Conservation (phyloP, 805 yeast species). For the Saccharomyces jurei region DNA sequence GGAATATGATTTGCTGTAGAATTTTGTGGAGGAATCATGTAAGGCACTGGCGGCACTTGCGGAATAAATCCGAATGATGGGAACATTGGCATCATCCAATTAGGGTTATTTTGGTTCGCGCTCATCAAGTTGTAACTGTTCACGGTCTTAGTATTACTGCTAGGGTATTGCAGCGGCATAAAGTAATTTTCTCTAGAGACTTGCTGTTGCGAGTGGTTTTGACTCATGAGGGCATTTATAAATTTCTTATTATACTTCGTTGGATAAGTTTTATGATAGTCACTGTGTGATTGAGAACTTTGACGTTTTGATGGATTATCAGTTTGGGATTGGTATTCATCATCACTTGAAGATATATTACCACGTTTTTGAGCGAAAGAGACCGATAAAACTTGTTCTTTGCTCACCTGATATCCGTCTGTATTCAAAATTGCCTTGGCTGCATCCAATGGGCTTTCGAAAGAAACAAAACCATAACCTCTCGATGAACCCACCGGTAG, state of each 20-base stretch:
- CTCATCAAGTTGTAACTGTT: neutral
- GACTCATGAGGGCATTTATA: constrained; percentile 20
- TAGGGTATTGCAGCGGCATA: neutral
- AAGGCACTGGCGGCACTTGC: neutral
- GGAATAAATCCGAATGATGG: neutral
- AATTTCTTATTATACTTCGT: constrained; percentile 20
- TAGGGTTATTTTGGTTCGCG: neutral
- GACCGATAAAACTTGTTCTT: constrained; percentile 53
- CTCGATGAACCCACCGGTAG: constrained; percentile 37
- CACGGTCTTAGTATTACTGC: neutral
- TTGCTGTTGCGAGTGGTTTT: constrained; percentile 10
- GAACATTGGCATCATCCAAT: neutral
- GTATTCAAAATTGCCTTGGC: constrained; percentile 57
- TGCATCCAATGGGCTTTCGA: constrained; percentile 56
- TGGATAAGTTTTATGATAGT: neutral
- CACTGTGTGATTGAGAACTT: neutral
- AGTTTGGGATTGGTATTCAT: neutral
- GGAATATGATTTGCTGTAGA: neutral
- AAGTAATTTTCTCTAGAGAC: constrained; percentile 3
- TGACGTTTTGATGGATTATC: neutral
- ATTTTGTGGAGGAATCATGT: neutral
- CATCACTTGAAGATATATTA: neutral
- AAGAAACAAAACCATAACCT: constrained; percentile 80
- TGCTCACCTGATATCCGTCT: constrained; percentile 28
- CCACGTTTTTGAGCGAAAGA: constrained; percentile 57